A percentile compares a stretch with the other conserved stretches of the same genome.
Evolutionary conservation across 192 early-diverging fungal genomes (phyloP).

Genomic region (Coemansia interrupta): DNA sequence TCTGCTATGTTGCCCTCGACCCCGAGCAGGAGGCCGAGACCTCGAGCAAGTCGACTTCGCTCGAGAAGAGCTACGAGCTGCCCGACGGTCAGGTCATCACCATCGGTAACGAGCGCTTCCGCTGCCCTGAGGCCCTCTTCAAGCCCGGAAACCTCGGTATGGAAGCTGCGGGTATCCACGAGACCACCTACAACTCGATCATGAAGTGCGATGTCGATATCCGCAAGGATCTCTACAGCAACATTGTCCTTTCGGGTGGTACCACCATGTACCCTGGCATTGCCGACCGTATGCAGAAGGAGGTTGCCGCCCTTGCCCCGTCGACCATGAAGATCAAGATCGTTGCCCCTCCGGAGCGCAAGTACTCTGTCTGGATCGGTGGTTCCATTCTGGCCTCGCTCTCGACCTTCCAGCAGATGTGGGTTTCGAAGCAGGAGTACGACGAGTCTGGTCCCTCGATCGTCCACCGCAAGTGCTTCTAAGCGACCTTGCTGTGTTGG

Average conservation of each 20-base stretch:
- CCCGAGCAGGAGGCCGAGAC: slow-evolving; percentile 98
- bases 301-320: slow-evolving; percentile 92
- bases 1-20: slow-evolving; percentile 96
- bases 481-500: slow-evolving; percentile 30
- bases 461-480: slow-evolving; percentile 98
- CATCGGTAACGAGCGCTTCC: slow-evolving; percentile 97
- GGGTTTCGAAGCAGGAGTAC: slow-evolving; percentile 98
- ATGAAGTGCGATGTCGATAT: slow-evolving; percentile 98
- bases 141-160: slow-evolving; percentile 90
- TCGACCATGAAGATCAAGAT: slow-evolving; percentile 97
- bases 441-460: slow-evolving; percentile 96
- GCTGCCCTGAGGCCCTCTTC: slow-evolving; percentile 96
- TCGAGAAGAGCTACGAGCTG: slow-evolving; percentile 97
- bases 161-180: slow-evolving; percentile 91
- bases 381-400: slow-evolving; percentile 96
- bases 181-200: slow-evolving; percentile 95
- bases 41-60: slow-evolving; percentile 82
- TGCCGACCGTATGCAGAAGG: slow-evolving; percentile 96
- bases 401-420: slow-evolving; percentile 99
- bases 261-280: slow-evolving; percentile 98
- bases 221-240: slow-evolving; percentile 91
- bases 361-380: slow-evolving; percentile 99
- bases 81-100: slow-evolving; percentile 99
- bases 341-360: slow-evolving; percentile 96
- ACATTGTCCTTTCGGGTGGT: slow-evolving; percentile 95